Evolutionary conservation across 768 basidiomycete genomes (phyloP).

Genomic region (Rubroboletus satanas): DNA sequence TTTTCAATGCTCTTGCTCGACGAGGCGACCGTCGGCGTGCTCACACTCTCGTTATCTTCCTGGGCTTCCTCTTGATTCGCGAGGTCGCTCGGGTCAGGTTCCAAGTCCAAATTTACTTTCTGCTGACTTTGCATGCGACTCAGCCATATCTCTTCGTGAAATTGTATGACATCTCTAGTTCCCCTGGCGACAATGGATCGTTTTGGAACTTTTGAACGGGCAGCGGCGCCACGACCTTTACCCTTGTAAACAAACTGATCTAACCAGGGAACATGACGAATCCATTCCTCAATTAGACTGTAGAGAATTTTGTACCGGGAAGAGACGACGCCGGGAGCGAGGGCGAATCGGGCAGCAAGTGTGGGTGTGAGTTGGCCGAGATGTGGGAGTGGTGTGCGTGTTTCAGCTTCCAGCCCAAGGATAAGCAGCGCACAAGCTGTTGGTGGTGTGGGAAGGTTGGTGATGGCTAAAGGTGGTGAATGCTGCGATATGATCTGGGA

Average conservation of each 20-base stretch:
- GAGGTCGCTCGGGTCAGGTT: constrained; percentile 30
- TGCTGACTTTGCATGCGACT: constrained; percentile 36
- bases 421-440: constrained; percentile 69
- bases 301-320: constrained; percentile 64
- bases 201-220: constrained; percentile 59
- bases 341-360: constrained; percentile 50
- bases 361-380: constrained; percentile 54
- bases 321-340: constrained; percentile 55
- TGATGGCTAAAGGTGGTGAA: constrained; percentile 40
- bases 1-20: neutral
- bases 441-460: constrained; percentile 38
- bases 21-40: constrained; percentile 10
- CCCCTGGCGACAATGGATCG: constrained; percentile 64
- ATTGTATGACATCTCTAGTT: constrained; percentile 64
- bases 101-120: constrained; percentile 38
- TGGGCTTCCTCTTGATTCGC: constrained; percentile 32
- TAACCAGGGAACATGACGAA: constrained; percentile 71
- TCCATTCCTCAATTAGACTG: constrained; percentile 56
- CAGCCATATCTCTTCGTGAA: constrained; percentile 59
- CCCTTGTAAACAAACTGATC: constrained; percentile 46
- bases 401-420: constrained; percentile 67
- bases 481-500: constrained; percentile 42
- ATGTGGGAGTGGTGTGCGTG: constrained; percentile 47
- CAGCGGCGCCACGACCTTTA: constrained; percentile 31
- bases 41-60: constrained; percentile 16